Base-by-base conservation (phyloP, 2,329 filamentous ascomycete genomes). In the Ascochyta viciae-villosae region DNA sequence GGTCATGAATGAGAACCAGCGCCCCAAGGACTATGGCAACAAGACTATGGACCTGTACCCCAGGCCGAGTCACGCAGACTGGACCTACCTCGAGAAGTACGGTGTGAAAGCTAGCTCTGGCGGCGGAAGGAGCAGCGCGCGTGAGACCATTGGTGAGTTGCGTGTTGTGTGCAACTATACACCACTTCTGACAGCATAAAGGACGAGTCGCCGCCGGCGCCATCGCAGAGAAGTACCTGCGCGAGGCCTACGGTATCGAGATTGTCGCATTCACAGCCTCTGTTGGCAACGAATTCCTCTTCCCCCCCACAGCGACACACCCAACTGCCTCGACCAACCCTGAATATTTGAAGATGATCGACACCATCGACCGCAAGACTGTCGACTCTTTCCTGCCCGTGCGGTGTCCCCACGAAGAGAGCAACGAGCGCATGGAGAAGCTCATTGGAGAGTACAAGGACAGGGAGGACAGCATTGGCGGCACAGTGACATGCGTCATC, bases 21-120 rank as follows among this genome's bases (percentile, higher is more conserved):
- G 94, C 61, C 94, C 93, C 34, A 88, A 91, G 74, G 95, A 99
- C 81, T 98, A 98, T 78, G 90, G 90, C 53, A 86, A 87, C 78
- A 85, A 87, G 74, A 96, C 93, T 27, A 97, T 97, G 86, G 91
- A 98, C 77, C 80, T 87, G 60, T 98, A 89, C 83, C 95, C 95
- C 4, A 86, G 95, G 47, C 95, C 94, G 33, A 92, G 88, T 74
- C 95, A 98, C 78, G 94, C 95, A 57, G 94, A 98, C 79, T 97
- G 90, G 86, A 98, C 95, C 58, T 98, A 98, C 80, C 83, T 96
- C 58, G 91, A 96, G 77, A 98, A 98, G 81, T 99, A 99, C 76
- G 94, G 94, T 54, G 88, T 96, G 66, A 96, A 96, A 82, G 92
- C 95, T 34, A 91, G 87, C 74, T 92, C 88, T 59, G 94, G 95